Percentiles rank a stretch among this genome's conserved stretches.
Conservation (phyloP, 305 asterid species). For the Solanum chacoense region DNA sequence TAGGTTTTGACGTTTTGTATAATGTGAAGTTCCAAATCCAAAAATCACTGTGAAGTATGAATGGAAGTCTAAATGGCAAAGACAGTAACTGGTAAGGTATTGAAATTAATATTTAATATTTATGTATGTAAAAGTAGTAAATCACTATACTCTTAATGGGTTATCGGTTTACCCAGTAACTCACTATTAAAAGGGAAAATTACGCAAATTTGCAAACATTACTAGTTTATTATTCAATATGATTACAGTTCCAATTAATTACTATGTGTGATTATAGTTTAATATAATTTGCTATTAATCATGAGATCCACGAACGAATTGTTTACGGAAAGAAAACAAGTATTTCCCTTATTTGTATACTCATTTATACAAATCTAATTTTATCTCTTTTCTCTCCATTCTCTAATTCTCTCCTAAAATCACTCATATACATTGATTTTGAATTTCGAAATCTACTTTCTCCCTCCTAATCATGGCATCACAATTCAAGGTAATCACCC, state of each 20-base stretch:
- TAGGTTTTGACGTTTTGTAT: no score
- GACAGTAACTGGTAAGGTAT: background rate
- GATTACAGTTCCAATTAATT: background rate
- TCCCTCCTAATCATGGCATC: background rate
- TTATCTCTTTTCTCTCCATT: background rate
- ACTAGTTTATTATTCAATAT: background rate
- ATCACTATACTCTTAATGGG: background rate
- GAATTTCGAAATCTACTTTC: background rate
- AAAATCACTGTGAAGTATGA: background rate
- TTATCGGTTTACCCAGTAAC: no score
- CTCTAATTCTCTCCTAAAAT: background rate
- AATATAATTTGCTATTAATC: no score
- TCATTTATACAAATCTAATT: background rate
- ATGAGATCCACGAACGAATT: background rate
- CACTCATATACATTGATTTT: background rate
- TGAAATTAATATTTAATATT: background rate
- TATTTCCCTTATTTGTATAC: background rate
- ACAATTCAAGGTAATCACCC: background rate
- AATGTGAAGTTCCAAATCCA: no score
- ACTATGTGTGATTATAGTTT: background rate
- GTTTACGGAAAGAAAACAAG: background rate
- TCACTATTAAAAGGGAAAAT: background rate
- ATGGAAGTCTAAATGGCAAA: background rate
- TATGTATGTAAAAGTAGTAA: background rate
- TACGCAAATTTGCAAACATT: background rate